Evolutionary conservation across 768 basidiomycete species (phyloP), one percentile per base, ranked within the genome.

Genomic region (Pholiota microspora): DNA sequence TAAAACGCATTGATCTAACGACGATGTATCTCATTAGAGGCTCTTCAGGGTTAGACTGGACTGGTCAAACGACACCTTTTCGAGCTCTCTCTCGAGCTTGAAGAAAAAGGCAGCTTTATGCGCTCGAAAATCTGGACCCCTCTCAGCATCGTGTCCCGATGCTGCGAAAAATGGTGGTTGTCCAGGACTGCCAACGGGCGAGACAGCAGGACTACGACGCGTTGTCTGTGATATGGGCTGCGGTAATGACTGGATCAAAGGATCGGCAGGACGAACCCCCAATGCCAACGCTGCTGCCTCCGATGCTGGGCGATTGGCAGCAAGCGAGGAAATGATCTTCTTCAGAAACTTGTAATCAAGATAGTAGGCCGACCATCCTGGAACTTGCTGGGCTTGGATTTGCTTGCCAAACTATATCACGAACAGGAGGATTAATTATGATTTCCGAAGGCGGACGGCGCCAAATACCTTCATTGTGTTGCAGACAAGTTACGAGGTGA

Each of bases 41-140:
- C 21, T 42, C 23, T 18, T 18, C 10, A 18, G 6, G 40, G 21
- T 9, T 42, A 21, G 16, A 10, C 16, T 42, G 16, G 18, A 21
- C 40, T 42, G 21, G 40, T 16, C 21, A 24, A 23, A 42, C 9
- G 77, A 59, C 61, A 89, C 96, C 85, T 98, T 99, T 73, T 98
- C 97, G 18, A 98, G 76, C 70, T 99, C 97, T 18, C 96, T 83
- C 69, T 98, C 95, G 0, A 99, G 82, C 69, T 95, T 98, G 81
- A 97, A 98, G 78, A 99, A 98, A 78, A 98, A 99, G 1, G 94
- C 93, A 3, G 95, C 92, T 67, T 95, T 93, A 75, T 96, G 93
- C 12, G 94, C 93, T 64, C 89, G 92, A 62, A 98, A 94, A 65
- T 92, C 88, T 15, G 89, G 83, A 0, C 91, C 87, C 54, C 91